Evolutionary conservation across 164 flowering plant species (phyloP), one percentile per base, ranked within the genome.

Genomic region (Euptelea pleiosperma): DNA sequence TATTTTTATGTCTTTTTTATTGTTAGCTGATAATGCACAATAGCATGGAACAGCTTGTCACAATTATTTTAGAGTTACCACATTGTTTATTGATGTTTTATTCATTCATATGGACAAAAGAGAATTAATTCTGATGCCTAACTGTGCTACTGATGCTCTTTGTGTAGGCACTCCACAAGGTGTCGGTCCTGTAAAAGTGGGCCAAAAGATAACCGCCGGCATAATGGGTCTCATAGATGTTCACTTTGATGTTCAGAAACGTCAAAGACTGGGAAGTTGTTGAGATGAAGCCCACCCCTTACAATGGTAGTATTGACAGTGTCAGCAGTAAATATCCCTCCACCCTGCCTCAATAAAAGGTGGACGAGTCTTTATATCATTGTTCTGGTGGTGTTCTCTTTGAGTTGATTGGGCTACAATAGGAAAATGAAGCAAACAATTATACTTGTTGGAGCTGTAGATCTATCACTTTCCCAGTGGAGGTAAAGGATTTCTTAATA

Each of bases 171-270:
- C 97, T 73, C 99, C 99, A 4, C 52, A 69, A 67, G 99, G 97
- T 30, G 95, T 86, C 61, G 95, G 97, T 41, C 97, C 97, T 14
- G 97, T 91, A 11, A 86, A 78, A 65, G 82, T 66, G 25, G 97
- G 96, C 28, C 91, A 94, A 67, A 87, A 79, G 71, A 80, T 91
- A 43, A 87, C 91, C 44, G 97, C 97, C 14, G 99, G 99, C 45
- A 91, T 94, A 62, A 87, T 95, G 11, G 87, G 79, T 29, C 74
- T 91, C 40, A 25, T 85, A 29, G 97, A 91, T 43, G 69, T 91
- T 31, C 64, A 81, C 68, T 94, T 88, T 43, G 70, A 79, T 66
- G 90, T 91, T 59, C 80, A 61, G 62, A 77, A 79, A 70, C 90
- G 96, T 28, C 67, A 10, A 39, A 72, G 48, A 68, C 70, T 64